Evolutionary conservation across 2,329 filamentous ascomycete genomes (phyloP).

Genomic region (Phaeophleospora eucalypticola): DNA sequence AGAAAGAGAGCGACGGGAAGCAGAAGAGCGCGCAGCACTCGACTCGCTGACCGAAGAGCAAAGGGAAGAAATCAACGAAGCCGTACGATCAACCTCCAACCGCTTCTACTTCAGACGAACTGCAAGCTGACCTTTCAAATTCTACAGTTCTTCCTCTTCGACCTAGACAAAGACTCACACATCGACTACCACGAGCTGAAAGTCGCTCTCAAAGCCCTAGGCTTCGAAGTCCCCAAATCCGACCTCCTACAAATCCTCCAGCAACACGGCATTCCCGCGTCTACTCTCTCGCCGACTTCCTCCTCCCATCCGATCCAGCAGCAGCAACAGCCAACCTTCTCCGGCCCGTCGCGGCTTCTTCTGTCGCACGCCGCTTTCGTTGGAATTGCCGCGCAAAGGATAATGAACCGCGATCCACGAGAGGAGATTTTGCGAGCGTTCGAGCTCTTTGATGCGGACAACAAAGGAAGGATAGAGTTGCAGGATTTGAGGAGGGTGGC

Average conservation of each 20-base stretch:
- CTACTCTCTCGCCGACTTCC: constrained; percentile 40
- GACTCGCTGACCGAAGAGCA: constrained; percentile 76
- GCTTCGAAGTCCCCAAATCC: constrained; percentile 83
- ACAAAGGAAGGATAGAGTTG: constrained; percentile 85
- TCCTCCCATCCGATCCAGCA: constrained; percentile 41
- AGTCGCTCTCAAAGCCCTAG: constrained; percentile 90
- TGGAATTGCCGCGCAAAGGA: constrained; percentile 69
- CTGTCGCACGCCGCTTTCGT: constrained; percentile 71
- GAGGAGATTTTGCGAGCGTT: constrained; percentile 92
- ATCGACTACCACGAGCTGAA: constrained; percentile 98
- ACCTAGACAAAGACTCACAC: constrained; percentile 88
- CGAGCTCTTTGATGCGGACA: constrained; percentile 84
- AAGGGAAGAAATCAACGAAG: constrained; percentile 87
- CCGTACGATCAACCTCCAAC: constrained; percentile 54
- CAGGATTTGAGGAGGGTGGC: constrained; percentile 85
- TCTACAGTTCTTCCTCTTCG: constrained; percentile 84
- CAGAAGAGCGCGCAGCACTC: constrained; percentile 45
- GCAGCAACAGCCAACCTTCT: constrained; percentile 30
- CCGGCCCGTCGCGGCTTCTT: constrained; percentile 58
- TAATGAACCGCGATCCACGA: constrained; percentile 75
- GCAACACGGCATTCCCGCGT: constrained; percentile 65
- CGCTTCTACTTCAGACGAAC: background rate
- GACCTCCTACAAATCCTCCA: constrained; percentile 80
- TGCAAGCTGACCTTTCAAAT: background rate
- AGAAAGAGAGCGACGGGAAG: constrained; percentile 40